Evolutionary conservation across 257 asterid species (phyloP), one percentile per base, ranked within the genome.

Genomic region (Anisodus acutangulus): DNA sequence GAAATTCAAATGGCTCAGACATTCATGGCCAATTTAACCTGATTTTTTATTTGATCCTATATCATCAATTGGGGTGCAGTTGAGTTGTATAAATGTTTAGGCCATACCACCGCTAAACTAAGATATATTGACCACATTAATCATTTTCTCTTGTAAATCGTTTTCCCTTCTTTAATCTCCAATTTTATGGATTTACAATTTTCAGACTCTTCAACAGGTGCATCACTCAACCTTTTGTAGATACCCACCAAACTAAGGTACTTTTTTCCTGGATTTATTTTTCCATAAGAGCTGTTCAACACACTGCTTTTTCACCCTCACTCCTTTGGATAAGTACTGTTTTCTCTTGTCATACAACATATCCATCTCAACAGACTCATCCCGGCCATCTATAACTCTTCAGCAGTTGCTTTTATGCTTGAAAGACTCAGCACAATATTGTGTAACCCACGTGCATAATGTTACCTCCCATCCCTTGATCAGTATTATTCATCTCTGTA

Each of bases 211-310:
- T 41, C 31, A 69, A 41, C 0, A 8, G 54, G 31, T 69, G 51
- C 12, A 43, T 43, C 19, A 71, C 79, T 71, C 79, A 70, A 43
- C 79, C 37, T 17, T 70, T 45, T 45, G 17, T 45, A 45, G 58
- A 17, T n/a, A 71, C 57, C 79, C 79, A 71, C 55, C 79, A 45
- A 45, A 45, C 26, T 45, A 71, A 64, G 79, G 79, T 45, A 4
- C 13, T 45, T n/a, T 4, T 43, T 71, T 71, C 9, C 58, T 9
- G 9, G 5, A 71, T n/a, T 45, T 43, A 17, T 43, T 45, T 71
- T 71, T 71, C 79, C 79, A 54, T 17, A 71, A 43, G 19, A 71
- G 58, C 58, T 71, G n/a, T 71, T 71, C 54, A 0, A n/a, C 31
- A 6, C 66, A 45, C 79, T 45, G 9, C 17, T 45, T 16, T 41